Base-by-base conservation (phyloP, 495 filamentous ascomycete species). In the Penicillium canariense region DNA sequence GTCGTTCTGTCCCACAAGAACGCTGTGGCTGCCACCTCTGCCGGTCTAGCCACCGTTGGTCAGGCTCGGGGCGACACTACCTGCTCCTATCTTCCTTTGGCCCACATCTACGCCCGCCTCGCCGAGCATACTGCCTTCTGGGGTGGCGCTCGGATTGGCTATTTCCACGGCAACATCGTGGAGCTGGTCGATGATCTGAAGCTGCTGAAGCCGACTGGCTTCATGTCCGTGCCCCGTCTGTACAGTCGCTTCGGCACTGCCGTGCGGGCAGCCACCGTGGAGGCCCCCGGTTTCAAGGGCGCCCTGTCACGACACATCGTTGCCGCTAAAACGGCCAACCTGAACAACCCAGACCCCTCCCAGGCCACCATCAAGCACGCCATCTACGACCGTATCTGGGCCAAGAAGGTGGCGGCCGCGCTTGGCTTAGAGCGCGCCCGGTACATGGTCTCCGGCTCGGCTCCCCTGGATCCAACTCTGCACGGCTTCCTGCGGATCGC, bases 181-280 rank as follows among this genome's bases (percentile, higher is more conserved):
- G 87, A 86, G 55, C 77, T 98, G 12, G 83, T 96, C 3, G 95
- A 98, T 59, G 94, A 98, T 66, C 67, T 98, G 67, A 96, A 98
- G 76, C 56, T 88, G 12, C 77, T 98, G 35, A 84, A 83, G 17
- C 94, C 94, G 1, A 95, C 88, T 11, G 80, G 76, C 8, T 92
- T 98, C 68, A 84, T 84, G 61, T 96, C 90, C 10, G 94, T 98
- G 9, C 94, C 94, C 4, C 85, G 94, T 48, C 83, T 98, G 10
- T 97, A 83, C 79, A 96, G 92, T 63, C 86, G 89, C n/a, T 95
- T 97, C 68, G 89, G 84, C 60, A 83, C 81, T 53, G 89, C 82
- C 25, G 87, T 98, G 50, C 86, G 87, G 50, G 81, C 87, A 5
- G 79, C 84, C 20, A 96, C 91, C 0, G 68, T 94, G 17, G 81